A percentile compares a stretch with the other conserved stretches of the same genome.
These are phyloP conservation scores for Lactarius vividus DNA, from an alignment of 768 basidiomycete species.

Conservation along the genomic window DNA sequence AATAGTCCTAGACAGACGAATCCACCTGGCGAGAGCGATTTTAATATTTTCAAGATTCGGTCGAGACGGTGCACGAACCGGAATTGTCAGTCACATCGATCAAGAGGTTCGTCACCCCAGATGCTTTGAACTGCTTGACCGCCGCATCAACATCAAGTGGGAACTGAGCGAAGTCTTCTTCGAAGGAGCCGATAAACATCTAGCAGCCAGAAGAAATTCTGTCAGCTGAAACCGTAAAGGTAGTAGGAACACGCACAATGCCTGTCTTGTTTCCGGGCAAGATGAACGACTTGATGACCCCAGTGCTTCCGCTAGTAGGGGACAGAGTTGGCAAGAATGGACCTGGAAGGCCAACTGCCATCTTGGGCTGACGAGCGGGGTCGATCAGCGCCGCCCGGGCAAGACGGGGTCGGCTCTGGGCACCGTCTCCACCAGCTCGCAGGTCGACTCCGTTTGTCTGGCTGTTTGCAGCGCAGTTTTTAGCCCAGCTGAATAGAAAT, in stretches of 20 bases:
- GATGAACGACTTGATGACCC: conserved; percentile 55
- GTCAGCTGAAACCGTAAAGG: neutral
- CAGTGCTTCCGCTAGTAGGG: conserved; percentile 44
- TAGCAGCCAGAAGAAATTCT: conserved; percentile 29
- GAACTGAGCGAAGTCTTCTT: conserved; percentile 48
- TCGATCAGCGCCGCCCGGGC: conserved; percentile 18
- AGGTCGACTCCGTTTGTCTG: conserved; percentile 54
- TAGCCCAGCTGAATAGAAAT: conserved; percentile 45
- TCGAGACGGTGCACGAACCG: conserved; percentile 38
- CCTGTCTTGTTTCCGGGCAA: conserved; percentile 56
- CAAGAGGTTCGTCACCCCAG: conserved; percentile 49
- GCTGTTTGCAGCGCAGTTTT: conserved; percentile 53
- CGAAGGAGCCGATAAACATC: conserved; percentile 65
- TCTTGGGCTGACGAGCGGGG: conserved; percentile 22
- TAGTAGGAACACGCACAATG: conserved; percentile 42
- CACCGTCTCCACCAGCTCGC: conserved; percentile 25
- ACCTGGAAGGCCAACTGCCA: conserved; percentile 45
- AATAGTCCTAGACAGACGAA: conserved; percentile 61
- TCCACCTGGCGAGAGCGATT: conserved; percentile 39
- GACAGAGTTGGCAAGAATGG: conserved; percentile 49
- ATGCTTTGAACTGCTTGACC: conserved; percentile 43
- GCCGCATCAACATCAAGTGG: conserved; percentile 49
- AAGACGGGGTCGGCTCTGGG: conserved; percentile 33
- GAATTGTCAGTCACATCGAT: conserved; percentile 63
- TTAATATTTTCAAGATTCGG: neutral